Base-by-base conservation (phyloP, 805 yeast species). In the Ogataea pilisensis region DNA sequence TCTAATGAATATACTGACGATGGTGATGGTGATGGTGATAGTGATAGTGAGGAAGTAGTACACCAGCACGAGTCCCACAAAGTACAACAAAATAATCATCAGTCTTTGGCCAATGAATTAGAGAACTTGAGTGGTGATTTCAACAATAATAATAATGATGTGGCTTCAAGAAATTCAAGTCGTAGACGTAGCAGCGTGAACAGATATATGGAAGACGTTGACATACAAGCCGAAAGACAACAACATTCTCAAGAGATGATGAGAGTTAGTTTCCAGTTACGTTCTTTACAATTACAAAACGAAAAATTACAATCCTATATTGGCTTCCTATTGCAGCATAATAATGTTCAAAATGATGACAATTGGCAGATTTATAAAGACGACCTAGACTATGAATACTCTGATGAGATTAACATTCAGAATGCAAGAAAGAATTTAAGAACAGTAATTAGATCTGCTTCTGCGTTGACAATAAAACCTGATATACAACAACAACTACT, bases 221-320 rank as follows among this genome's bases (percentile, higher is more conserved):
- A 58, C 39, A 29, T 50, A 8, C 51, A 55, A 32, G 42, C 50
- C 13, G 43, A 52, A 19, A 53, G 50, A 26, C 51, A 51, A 30
- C 51, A 49, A 30, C 57, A 61, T 38, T 60, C 67, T 27, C 76
- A 73, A 50, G 80, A 76, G 45, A 64, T 75, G 48, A 70, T 69
- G 54, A 73, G 69, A 50, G 62, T 75, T 48, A 68, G 69, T 45
- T 76, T 76, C 54, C 80, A 76, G 54, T 59, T 76, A 37, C 75
- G 72, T 53, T 73, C 80, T 8, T 58, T 76, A 44, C 69, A 71
- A 46, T 56, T 76, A 39, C 80, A 76, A 51, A 76, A 75, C 53
- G 82, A 76, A 41, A 76, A 76, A 51, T 61, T 76, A 28, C 63
- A 74, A 41, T 73, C 80, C 28, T 76, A 75, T 51, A 76, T 76